Percentiles rank a stretch among this genome's conserved stretches.
Evolutionary conservation across 2,329 filamentous ascomycete genomes (phyloP).

Genomic region (Daldinia sp.): DNA sequence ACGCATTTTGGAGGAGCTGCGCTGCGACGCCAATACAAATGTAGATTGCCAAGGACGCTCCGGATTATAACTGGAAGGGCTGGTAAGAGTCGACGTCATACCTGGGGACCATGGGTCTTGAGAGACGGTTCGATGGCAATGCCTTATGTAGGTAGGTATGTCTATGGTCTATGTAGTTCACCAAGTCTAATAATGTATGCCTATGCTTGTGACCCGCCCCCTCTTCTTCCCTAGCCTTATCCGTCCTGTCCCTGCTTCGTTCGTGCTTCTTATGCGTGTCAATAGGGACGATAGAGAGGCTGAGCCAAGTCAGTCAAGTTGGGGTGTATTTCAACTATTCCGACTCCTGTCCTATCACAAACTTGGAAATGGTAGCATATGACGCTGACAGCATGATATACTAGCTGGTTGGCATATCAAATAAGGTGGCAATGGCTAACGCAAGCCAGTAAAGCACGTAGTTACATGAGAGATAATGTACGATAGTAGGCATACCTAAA

Average conservation of each 20-base stretch:
- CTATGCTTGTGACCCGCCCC: conserved; percentile 3
- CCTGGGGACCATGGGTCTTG: conserved; percentile 9
- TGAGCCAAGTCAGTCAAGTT: conserved; percentile 26
- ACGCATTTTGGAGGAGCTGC: conserved; percentile 4
- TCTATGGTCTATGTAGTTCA: no score
- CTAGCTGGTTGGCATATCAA: conserved; percentile 15
- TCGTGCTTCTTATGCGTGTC: conserved; percentile 1
- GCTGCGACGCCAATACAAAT: conserved; percentile 28
- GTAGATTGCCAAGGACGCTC: conserved; percentile 8
- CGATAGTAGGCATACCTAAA: no score
- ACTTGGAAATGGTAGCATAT: conserved; percentile 35
- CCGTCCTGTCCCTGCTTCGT: conserved; percentile 2
- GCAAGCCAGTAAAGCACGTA: neutral
- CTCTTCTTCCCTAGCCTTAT: conserved; percentile 13
- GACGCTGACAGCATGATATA: conserved; percentile 35
- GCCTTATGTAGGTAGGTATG: neutral
- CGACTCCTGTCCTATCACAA: conserved; percentile 31
- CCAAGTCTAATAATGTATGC: no score
- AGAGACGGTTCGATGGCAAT: neutral
- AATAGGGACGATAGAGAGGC: conserved; percentile 11
- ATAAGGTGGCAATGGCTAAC: conserved; percentile 27
- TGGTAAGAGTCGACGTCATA: conserved; percentile 28
- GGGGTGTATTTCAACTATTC: conserved; percentile 13
- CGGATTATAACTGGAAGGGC: conserved; percentile 15
- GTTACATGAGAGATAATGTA: neutral